Evolutionary conservation across 306 rosid genomes (phyloP).

Genomic region (Gastrolobium bilobum): DNA sequence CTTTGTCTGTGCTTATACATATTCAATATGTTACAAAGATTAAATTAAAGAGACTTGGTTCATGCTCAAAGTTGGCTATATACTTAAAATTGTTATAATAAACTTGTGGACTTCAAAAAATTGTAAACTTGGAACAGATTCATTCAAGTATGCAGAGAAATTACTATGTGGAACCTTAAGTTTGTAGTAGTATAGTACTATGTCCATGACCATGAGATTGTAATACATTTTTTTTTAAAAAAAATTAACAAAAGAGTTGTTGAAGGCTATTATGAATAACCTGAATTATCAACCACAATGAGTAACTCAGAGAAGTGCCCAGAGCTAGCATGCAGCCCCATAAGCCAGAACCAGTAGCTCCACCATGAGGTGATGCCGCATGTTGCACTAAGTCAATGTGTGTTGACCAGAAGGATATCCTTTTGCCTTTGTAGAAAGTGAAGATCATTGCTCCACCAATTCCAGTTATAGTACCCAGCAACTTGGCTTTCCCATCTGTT

Average conservation of each 20-base stretch:
- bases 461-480: constrained; percentile 56
- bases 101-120: not conserved
- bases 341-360: constrained; percentile 14
- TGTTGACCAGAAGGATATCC: constrained; percentile 48
- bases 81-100: not conserved
- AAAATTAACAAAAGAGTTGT: no score
- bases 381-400: constrained; percentile 40
- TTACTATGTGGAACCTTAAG: no score
- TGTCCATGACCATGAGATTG: not conserved
- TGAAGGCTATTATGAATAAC: constrained; percentile 36
- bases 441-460: constrained; percentile 68
- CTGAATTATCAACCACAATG: constrained; percentile 61
- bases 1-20: constrained; percentile 50
- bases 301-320: constrained; percentile 45
- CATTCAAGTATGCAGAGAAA: no score
- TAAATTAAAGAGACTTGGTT: not conserved
- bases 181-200: not conserved
- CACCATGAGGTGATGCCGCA: not conserved
- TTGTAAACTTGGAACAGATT: no score
- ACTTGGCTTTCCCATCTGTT: constrained; percentile 53
- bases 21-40: not conserved
- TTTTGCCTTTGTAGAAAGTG: constrained; percentile 60
- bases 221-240: no score
- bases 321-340: constrained; percentile 51
- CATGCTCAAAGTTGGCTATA: not conserved